phyloP scores from a whole-genome alignment of 2,329 filamentous ascomycete species.

The Verticillium isaacii region DNA sequence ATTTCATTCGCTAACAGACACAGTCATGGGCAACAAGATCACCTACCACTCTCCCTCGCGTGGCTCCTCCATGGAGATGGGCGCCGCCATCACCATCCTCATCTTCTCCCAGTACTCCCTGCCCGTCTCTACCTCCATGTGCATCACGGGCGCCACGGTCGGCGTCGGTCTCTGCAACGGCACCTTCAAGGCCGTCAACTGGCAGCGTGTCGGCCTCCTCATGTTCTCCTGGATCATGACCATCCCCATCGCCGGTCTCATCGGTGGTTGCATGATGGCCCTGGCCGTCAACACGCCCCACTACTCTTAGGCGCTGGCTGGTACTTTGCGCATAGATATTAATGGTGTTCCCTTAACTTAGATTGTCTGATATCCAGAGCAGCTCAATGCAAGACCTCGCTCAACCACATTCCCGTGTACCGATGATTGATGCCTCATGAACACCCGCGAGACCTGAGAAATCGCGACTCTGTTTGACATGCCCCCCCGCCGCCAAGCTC shows the following conservation, averaged over 20 bases:
- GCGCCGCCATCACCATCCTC: constrained; percentile 70
- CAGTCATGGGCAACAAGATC: constrained; percentile 78
- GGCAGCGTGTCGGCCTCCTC: constrained; percentile 64
- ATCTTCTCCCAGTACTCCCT: constrained; percentile 72
- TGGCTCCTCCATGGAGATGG: constrained; percentile 73
- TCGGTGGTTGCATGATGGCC: constrained; percentile 35
- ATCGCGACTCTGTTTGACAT: too few relatives aligned
- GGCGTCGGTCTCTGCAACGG: constrained; percentile 77
- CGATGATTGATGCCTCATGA: too few relatives aligned
- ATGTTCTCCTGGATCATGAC: constrained; percentile 60
- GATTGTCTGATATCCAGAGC: not conserved
- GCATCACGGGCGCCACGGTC: constrained; percentile 74
- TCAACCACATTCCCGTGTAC: not conserved
- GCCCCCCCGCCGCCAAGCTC: too few relatives aligned
- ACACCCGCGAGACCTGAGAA: too few relatives aligned
- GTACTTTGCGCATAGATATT: not conserved
- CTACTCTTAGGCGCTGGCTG: constrained; percentile 9
- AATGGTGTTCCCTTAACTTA: not conserved
- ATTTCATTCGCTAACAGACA: not conserved
- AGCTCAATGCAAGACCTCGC: not conserved
- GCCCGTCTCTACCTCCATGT: constrained; percentile 74
- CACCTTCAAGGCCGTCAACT: constrained; percentile 68
- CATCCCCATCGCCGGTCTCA: constrained; percentile 35
- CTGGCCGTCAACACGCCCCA: constrained; percentile 33
- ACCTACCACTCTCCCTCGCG: constrained; percentile 60